These are phyloP conservation scores for Leccinum angustisporum DNA, from an alignment of 1,284 basidiomycete genomes.

Conservation along the genomic window DNA sequence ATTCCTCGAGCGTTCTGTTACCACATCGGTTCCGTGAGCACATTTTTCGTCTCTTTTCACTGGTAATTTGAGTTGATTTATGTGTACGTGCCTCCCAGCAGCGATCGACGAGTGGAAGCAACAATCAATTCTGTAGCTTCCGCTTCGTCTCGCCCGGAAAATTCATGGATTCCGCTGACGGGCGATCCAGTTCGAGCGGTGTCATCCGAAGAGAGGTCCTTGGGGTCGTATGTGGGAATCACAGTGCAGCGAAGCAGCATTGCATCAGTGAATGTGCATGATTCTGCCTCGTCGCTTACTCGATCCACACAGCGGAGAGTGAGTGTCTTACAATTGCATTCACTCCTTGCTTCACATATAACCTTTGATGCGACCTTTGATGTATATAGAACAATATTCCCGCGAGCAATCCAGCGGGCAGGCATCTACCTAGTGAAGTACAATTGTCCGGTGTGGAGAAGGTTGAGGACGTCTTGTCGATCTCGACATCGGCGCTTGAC, in stretches of 20 bases:
- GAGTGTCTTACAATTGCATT: not conserved
- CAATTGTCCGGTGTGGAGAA: not conserved
- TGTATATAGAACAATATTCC: not conserved
- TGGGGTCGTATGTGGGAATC: not conserved
- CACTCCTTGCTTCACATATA: not conserved
- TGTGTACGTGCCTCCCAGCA: not conserved
- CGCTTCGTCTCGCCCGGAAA: not conserved
- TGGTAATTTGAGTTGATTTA: slow-evolving; percentile 1
- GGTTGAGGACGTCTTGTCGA: not conserved
- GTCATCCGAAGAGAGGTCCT: not conserved
- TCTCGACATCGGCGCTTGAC: not conserved
- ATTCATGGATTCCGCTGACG: not conserved
- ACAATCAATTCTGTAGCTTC: not conserved
- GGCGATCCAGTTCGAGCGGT: not conserved
- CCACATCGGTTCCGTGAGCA: slow-evolving; percentile 5
- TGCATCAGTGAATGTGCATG: not conserved
- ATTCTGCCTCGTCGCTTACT: not conserved
- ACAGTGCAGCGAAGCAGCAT: not conserved
- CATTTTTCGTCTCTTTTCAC: not conserved
- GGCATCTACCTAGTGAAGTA: not conserved
- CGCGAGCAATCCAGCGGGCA: not conserved
- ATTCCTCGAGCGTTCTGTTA: not conserved
- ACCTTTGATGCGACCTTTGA: not conserved
- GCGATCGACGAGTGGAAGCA: not conserved
- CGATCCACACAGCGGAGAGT: slow-evolving; percentile 1